Base-by-base conservation (phyloP, 306 rosid genomes). In the Cucumis melo region DNA sequence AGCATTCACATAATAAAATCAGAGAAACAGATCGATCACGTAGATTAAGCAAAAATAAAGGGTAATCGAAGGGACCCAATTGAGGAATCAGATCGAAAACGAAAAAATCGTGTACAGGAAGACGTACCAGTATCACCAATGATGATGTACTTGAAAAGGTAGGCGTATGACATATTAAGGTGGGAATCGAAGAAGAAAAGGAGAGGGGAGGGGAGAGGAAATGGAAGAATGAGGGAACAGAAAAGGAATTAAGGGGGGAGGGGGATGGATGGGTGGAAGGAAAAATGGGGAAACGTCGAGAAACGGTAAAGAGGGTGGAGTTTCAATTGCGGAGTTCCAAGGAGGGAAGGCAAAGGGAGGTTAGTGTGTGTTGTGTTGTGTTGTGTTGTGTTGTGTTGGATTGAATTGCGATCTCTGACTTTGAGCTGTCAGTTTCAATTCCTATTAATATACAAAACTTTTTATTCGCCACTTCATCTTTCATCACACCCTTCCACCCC, bases 131-230 rank as follows among this genome's bases (percentile, higher is more conserved):
- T 94, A 77, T 94, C 99, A 34, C 97, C 99, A 87, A 94, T 94
- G 86, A 94, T 94, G 87, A 94, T 94, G 83, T 94, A 94, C 86
- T 94, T 94, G 96, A 94, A 94, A 24, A 94, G 96, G 27, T 94
- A 94, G 0, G 97, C 99, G 92, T 94, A 94, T 48, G 97, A 94
- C 99, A 27, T 27, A 94, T 79, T 41, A 42, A 73, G 67, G 10
- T 36, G 11, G 41, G 17, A 27, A 27, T 27, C 29, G 29, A 27
- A 27, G 29, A 27, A 57, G 21, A 70, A 70, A 70, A 70, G 8
- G 13, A 51, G 38, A 70, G 14, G 39, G 21, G 75, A 5, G 2
- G 16, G 1, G 41, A 71, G 59, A 24, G 76, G 10, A 29, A 71
- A 71, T 71, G 0, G 58, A 48, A 70, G 76, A 68, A 34, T 7